phyloP scores from a whole-genome alignment of 305 asterid genomes.

The Ilex paraguariensis region DNA sequence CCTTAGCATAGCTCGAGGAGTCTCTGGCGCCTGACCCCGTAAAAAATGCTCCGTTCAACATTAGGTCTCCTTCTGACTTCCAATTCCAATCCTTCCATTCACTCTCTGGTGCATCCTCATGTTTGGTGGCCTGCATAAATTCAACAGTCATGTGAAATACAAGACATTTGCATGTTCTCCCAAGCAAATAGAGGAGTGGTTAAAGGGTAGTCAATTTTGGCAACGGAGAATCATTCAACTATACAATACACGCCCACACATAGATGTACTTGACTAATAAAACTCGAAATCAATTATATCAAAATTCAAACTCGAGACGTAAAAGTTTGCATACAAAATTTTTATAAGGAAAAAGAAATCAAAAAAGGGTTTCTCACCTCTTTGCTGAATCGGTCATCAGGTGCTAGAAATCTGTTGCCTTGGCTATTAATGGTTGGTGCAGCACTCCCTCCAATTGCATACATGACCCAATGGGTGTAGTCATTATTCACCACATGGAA shows the following conservation, averaged over 20 bases:
- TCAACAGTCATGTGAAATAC: too few relatives aligned
- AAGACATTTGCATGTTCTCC: neutral
- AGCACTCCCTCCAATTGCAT: slow-evolving; percentile 71
- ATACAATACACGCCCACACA: too few relatives aligned
- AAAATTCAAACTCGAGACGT: too few relatives aligned
- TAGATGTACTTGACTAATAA: too few relatives aligned
- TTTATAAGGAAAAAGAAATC: too few relatives aligned
- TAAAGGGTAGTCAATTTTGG: too few relatives aligned
- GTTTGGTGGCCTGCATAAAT: slow-evolving; percentile 42
- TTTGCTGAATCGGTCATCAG: slow-evolving; percentile 40
- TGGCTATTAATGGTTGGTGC: slow-evolving; percentile 64
- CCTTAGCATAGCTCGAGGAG: slow-evolving; percentile 45
- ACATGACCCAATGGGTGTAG: slow-evolving; percentile 70
- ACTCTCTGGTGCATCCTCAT: slow-evolving; percentile 43
- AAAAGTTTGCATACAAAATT: too few relatives aligned
- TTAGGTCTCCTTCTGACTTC: slow-evolving; percentile 55
- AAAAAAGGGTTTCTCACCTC: slow-evolving; percentile 28
- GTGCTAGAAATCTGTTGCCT: slow-evolving; percentile 65
- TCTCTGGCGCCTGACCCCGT: slow-evolving; percentile 51
- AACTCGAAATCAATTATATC: too few relatives aligned
- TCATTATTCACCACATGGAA: slow-evolving; percentile 74
- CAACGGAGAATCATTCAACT: too few relatives aligned
- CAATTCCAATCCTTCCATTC: slow-evolving; percentile 60
- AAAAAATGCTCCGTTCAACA: slow-evolving; percentile 60
- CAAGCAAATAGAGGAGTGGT: too few relatives aligned